phyloP scores from a whole-genome alignment of 805 yeast genomes.

The Blastobotrys muscicola region DNA sequence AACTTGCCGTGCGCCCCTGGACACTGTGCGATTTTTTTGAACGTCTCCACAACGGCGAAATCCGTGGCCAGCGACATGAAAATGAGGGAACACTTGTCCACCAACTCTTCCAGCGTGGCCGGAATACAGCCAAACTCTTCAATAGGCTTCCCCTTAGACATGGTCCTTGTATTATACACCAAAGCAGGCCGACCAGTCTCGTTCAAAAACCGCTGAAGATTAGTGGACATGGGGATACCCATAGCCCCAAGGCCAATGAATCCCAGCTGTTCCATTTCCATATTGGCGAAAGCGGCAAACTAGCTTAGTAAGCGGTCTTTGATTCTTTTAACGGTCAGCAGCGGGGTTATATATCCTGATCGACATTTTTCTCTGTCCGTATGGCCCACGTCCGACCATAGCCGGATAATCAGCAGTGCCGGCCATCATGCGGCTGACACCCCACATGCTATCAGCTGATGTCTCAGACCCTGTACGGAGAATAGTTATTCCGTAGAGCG shows the following conservation, averaged over 20 bases:
- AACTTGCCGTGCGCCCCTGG: constrained; percentile 15
- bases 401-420: too few species aligned
- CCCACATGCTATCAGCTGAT: too few species aligned
- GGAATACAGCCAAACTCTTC: constrained; percentile 10
- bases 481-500: too few species aligned
- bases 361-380: too few species aligned
- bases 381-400: too few species aligned
- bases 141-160: constrained; percentile 9
- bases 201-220: constrained; percentile 8
- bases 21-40: constrained; percentile 1
- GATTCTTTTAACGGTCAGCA: too few species aligned
- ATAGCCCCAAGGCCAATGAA: constrained; percentile 14
- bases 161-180: constrained; percentile 12
- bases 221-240: constrained; percentile 11
- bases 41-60: constrained; percentile 5
- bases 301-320: too few species aligned
- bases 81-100: constrained; percentile 7
- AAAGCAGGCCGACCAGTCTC: constrained; percentile 4
- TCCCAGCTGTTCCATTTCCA: too few species aligned
- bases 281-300: too few species aligned
- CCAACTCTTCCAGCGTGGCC: constrained; percentile 9
- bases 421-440: too few species aligned
- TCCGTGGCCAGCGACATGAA: constrained; percentile 14
- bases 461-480: too few species aligned
- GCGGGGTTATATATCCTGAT: too few species aligned